These are phyloP conservation scores for Voacanga thouarsii DNA, from an alignment of 257 asterid genomes.

Conservation along the genomic window DNA sequence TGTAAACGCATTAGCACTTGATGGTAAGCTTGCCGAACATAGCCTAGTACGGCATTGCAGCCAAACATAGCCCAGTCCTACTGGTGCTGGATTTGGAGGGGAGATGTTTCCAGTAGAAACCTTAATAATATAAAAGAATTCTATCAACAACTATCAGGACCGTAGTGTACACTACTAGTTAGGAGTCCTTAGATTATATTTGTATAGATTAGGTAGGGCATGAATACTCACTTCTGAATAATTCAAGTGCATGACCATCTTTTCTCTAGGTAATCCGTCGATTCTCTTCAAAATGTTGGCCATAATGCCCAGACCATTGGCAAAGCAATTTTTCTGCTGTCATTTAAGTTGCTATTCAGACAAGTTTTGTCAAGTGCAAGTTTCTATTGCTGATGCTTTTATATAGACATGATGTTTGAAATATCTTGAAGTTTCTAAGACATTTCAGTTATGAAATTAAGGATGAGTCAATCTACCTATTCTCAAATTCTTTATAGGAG, in stretches of 20 bases:
- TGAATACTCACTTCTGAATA: conserved; percentile 11
- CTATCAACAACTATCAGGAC: neutral
- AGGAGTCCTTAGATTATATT: neutral
- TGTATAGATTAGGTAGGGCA: neutral
- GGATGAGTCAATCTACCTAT: too few relatives aligned
- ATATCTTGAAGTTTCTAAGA: neutral
- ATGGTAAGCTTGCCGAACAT: conserved; percentile 29
- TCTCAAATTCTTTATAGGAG: neutral
- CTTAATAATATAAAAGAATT: neutral
- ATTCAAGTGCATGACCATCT: neutral
- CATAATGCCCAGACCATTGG: conserved; percentile 8
- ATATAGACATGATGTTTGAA: neutral
- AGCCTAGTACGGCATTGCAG: neutral
- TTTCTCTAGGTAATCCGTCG: neutral
- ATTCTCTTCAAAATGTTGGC: conserved; percentile 11
- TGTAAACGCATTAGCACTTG: conserved; percentile 31
- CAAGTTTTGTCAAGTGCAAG: neutral
- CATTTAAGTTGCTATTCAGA: neutral
- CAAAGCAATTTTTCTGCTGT: conserved; percentile 11
- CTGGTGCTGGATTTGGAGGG: neutral
- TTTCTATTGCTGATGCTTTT: neutral
- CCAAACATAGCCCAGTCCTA: neutral
- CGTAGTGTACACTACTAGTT: neutral
- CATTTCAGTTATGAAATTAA: neutral
- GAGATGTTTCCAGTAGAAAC: neutral